Evolutionary conservation across 352 stramenopile genomes (phyloP).

Genomic region (Pythium guiyangense): DNA sequence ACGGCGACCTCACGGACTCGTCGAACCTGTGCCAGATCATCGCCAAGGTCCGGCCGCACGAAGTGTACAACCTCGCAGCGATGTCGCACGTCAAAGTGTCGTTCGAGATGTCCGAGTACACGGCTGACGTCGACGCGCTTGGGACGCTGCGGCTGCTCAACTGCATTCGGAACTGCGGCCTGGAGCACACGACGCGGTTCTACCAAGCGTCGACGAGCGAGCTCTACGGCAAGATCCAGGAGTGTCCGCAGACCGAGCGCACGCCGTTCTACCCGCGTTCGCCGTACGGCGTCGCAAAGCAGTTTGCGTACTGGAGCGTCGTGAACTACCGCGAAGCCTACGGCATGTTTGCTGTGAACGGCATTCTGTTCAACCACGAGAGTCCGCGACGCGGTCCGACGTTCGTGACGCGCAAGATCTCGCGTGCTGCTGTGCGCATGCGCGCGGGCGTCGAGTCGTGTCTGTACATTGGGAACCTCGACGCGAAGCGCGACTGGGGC

Average conservation of each 20-base stretch:
- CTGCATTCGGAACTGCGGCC: slow-evolving; percentile 92
- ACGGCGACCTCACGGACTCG: slow-evolving; percentile 97
- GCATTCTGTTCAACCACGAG: slow-evolving; percentile 99
- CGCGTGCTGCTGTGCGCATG: slow-evolving; percentile 93
- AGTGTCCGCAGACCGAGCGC: slow-evolving; percentile 95
- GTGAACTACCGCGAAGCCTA: slow-evolving; percentile 99
- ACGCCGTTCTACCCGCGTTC: slow-evolving; percentile 99
- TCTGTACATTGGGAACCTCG: slow-evolving; percentile 97
- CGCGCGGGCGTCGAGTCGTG: slow-evolving; percentile 89
- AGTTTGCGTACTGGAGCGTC: slow-evolving; percentile 99
- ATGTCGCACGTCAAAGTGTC: slow-evolving; percentile 99
- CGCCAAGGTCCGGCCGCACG: slow-evolving; percentile 90
- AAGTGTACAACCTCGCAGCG: slow-evolving; percentile 99
- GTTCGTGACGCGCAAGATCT: slow-evolving; percentile 99
- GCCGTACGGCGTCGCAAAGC: slow-evolving; percentile 97
- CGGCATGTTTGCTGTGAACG: slow-evolving; percentile 93
- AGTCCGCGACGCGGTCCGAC: slow-evolving; percentile 95
- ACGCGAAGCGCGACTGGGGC: slow-evolving; percentile 98
- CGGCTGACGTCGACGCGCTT: slow-evolving; percentile 95
- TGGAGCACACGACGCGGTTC: slow-evolving; percentile 71
- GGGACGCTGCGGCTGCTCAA: slow-evolving; percentile 97
- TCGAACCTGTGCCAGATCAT: slow-evolving; percentile 97
- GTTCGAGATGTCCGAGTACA: slow-evolving; percentile 99
- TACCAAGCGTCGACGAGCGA: slow-evolving; percentile 98
- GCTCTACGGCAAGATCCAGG: slow-evolving; percentile 97